A percentile compares a stretch with the other conserved stretches of the same genome.
phyloP scores from a whole-genome alignment of 495 filamentous ascomycete genomes.

The Podospora didyma region DNA sequence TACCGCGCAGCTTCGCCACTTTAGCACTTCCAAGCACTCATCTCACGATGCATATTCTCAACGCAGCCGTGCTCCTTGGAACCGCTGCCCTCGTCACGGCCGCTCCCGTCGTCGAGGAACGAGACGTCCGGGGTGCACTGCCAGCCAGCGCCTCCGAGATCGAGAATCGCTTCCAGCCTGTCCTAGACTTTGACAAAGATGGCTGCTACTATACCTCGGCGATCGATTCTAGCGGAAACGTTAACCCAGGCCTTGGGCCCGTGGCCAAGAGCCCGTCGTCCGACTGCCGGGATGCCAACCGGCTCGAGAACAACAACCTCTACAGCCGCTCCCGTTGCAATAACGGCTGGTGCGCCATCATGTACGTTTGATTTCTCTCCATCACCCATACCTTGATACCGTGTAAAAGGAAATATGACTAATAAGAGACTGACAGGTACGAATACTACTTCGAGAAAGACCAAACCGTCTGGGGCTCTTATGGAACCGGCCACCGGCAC shows the following conservation, averaged over 20 bases:
- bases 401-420: neutral
- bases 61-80: too few species aligned
- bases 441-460: conserved; percentile 38
- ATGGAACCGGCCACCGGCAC: conserved; percentile 27
- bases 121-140: conserved; percentile 2
- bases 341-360: conserved; percentile 17
- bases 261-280: conserved; percentile 9
- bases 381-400: too few species aligned
- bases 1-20: too few species aligned
- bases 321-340: conserved; percentile 32
- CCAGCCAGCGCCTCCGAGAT: neutral
- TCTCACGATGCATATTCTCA: too few species aligned
- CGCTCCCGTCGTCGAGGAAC: neutral
- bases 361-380: neutral
- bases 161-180: conserved; percentile 28
- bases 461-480: conserved; percentile 13
- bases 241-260: conserved; percentile 23
- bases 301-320: conserved; percentile 29
- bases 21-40: too few species aligned
- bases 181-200: conserved; percentile 33
- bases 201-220: conserved; percentile 34
- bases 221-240: conserved; percentile 25
- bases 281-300: conserved; percentile 22
- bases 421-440: conserved; percentile 11
- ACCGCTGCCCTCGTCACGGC: too few species aligned